Conservation (phyloP, 2,329 filamentous ascomycete species). For the Monosporascus sp. region DNA sequence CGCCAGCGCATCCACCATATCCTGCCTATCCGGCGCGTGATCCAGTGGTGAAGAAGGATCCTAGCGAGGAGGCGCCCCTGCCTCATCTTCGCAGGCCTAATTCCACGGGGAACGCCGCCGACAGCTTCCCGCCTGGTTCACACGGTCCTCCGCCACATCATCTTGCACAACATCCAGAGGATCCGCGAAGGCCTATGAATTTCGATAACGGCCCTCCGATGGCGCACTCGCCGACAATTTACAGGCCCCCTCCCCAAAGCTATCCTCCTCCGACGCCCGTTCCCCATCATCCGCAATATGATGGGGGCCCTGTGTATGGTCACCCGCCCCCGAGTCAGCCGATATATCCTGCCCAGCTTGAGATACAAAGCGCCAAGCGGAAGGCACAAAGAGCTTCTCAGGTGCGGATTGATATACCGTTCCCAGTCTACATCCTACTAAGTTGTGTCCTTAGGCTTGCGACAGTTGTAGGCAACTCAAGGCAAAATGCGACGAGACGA, state of each 20-base stretch:
- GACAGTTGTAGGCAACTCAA: slow-evolving; percentile 84
- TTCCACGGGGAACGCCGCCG: slow-evolving; percentile 41
- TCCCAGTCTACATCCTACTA: slow-evolving; percentile 16
- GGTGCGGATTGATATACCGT: slow-evolving; percentile 33
- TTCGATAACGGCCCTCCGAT: slow-evolving; percentile 45
- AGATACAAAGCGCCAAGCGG: slow-evolving; percentile 46
- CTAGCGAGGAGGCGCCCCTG: slow-evolving; percentile 39
- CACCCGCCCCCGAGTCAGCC: slow-evolving; percentile 30
- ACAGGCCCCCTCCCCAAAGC: slow-evolving; percentile 21
- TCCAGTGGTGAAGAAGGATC: slow-evolving; percentile 52
- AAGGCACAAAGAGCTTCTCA: slow-evolving; percentile 64
- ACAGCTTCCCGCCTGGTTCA: slow-evolving; percentile 30
- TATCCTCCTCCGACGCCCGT: slow-evolving; percentile 24
- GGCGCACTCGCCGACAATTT: slow-evolving; percentile 37
- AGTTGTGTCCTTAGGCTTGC: slow-evolving; percentile 61
- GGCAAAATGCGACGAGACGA: slow-evolving; percentile 85
- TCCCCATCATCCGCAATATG: slow-evolving; percentile 25
- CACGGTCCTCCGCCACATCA: slow-evolving; percentile 30
- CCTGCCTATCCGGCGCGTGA: slow-evolving; percentile 44
- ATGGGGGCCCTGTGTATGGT: slow-evolving; percentile 33
- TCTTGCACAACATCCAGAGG: slow-evolving; percentile 37
- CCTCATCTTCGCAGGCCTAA: slow-evolving; percentile 45
- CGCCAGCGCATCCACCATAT: slow-evolving; percentile 40
- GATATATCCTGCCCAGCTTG: slow-evolving; percentile 21
- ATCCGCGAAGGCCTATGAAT: slow-evolving; percentile 47